Evolutionary conservation across 139 green algal species (phyloP), one percentile per base, ranked within the genome.

Genomic region (Picochlorum sp.): DNA sequence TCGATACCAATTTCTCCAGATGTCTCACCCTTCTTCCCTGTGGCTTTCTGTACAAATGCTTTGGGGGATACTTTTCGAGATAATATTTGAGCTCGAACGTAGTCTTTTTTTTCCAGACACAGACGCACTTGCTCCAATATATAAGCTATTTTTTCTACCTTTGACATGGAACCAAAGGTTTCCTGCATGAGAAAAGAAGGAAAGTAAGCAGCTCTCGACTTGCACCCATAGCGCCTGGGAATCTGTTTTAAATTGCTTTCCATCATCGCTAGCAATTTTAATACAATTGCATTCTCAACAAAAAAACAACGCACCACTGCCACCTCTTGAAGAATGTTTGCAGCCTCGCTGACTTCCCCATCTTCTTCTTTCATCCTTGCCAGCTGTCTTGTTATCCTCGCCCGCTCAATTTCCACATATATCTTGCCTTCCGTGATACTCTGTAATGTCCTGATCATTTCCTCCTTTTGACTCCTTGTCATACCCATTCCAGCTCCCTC

Each of bases 331-430:
- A 99, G 77, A 12, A 89, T 85, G 39, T 96, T 87, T 10, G 89
- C 89, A 7, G 93, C 93, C 59, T 96, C 90, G 14, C 70, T 61
- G 9, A 97, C 72, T 7, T 94, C 84, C n/a, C 91, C 93, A 54
- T 94, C 83, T n/a, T 67, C 72, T 67, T 98, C 93, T 49, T 86
- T 83, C 31, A 96, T 94, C 30, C 49, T 54, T 0, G 93, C 93
- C 52, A 98, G 78, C 54, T 72, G 76, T 39, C 80, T 76, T 5
- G 84, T 94, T 35, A 99, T 73, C 12, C 93, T 73, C 13, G 93
- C 91, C 7, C 93, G 76, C 80, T 99, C 93, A 61, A 99, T 96
- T 79, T 99, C 93, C 35, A 99, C 90, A 69, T 94, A 98, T 45
- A 99, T 99, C 83, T 98, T 99, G 61, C 93, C 93, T 69, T 94